These are phyloP conservation scores for Psilocybe sp. DNA, from an alignment of 768 basidiomycete species.

Conservation along the genomic window DNA sequence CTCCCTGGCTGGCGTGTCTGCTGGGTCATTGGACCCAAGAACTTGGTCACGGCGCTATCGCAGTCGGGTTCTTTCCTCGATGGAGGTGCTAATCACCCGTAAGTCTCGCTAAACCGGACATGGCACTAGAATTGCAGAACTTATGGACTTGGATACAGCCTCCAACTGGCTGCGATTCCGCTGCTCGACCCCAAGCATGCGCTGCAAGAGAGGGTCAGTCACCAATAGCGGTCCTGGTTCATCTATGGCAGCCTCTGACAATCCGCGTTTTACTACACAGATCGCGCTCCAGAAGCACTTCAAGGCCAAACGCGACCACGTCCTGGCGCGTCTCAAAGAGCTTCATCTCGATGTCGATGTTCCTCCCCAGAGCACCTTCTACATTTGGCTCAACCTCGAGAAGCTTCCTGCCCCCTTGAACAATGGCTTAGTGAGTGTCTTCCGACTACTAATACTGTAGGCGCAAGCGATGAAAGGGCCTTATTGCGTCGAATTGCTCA, in stretches of 20 bases:
- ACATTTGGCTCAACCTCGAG: conserved; percentile 90
- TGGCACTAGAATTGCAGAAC: not conserved
- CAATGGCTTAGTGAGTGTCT: conserved; percentile 67
- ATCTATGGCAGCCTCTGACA: not conserved
- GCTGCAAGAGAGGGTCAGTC: conserved; percentile 57
- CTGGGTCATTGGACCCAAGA: conserved; percentile 91
- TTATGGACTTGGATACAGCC: conserved; percentile 31
- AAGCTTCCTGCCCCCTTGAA: conserved; percentile 78
- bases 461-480: not conserved
- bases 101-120: conserved; percentile 24
- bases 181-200: conserved; percentile 75
- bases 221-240: not conserved
- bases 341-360: conserved; percentile 77
- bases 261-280: conserved; percentile 25
- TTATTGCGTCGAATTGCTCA: not conserved
- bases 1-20: conserved; percentile 94
- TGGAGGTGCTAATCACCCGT: conserved; percentile 94
- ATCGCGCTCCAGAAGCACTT: conserved; percentile 87
- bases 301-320: conserved; percentile 87
- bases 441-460: not conserved
- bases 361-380: conserved; percentile 84
- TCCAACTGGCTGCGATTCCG: conserved; percentile 87
- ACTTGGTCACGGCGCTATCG: conserved; percentile 84
- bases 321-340: conserved; percentile 74
- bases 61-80: conserved; percentile 94